A percentile compares a stretch with the other conserved stretches of the same genome.
Evolutionary conservation across 192 early-diverging fungal genomes (phyloP).

Genomic region (Obelidium mucronatum): DNA sequence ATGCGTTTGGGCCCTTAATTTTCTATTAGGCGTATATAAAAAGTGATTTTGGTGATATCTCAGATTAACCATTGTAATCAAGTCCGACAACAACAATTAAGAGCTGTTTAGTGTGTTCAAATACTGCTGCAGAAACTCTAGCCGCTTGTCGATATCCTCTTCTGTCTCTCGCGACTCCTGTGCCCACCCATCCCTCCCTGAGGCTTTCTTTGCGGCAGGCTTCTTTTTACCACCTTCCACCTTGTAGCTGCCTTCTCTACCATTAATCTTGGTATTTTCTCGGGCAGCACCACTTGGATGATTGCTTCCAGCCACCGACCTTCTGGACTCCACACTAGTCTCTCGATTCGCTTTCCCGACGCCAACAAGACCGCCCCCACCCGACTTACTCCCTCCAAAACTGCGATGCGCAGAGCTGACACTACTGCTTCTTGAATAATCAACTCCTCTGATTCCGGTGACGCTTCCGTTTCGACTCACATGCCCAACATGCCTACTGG

Average conservation of each 20-base stretch:
- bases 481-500: too few species aligned
- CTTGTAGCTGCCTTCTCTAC: too few species aligned
- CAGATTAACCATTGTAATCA: too few species aligned
- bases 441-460: background rate
- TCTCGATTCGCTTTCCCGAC: background rate
- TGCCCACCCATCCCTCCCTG: background rate
- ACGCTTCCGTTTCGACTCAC: background rate
- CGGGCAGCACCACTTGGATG: too few species aligned
- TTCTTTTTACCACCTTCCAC: background rate
- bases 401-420: background rate
- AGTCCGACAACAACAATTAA: too few species aligned
- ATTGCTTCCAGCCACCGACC: background rate
- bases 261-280: too few species aligned
- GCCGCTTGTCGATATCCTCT: constrained; percentile 19
- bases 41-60: too few species aligned
- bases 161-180: background rate
- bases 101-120: constrained; percentile 4
- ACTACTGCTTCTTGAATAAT: background rate
- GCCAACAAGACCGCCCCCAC: background rate
- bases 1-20: too few species aligned
- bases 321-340: background rate
- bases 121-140: constrained; percentile 29
- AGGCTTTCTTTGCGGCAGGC: background rate
- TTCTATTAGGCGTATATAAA: too few species aligned
- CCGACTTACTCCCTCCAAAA: background rate